phyloP scores from a whole-genome alignment of 2,329 filamentous ascomycete species.

The Penicillium fuscoglaucum region DNA sequence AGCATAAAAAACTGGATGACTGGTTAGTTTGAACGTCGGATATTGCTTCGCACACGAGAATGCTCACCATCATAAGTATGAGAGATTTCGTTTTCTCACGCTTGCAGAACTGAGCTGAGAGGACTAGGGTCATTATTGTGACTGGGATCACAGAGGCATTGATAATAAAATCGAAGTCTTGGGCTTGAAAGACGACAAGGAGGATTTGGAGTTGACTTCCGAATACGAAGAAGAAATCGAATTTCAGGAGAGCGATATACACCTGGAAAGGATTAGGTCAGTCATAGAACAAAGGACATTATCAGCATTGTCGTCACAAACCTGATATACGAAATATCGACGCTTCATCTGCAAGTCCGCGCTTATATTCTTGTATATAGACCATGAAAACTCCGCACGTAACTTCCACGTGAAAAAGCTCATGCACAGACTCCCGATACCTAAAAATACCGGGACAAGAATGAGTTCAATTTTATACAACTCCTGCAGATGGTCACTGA shows the following conservation, averaged over 20 bases:
- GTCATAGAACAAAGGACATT: neutral
- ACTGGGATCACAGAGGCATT: slow-evolving; percentile 19
- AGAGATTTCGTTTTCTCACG: slow-evolving; percentile 21
- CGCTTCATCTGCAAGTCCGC: slow-evolving; percentile 25
- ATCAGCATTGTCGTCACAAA: neutral
- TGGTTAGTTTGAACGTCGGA: slow-evolving; percentile 1
- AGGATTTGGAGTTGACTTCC: slow-evolving; percentile 23
- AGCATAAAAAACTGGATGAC: slow-evolving; percentile 13
- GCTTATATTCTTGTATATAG: slow-evolving; percentile 25
- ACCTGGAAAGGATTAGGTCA: slow-evolving; percentile 10
- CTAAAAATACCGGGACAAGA: slow-evolving; percentile 21
- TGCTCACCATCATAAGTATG: slow-evolving; percentile 16
- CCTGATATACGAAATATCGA: slow-evolving; percentile 22
- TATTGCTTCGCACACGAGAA: neutral
- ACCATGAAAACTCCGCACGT: slow-evolving; percentile 23
- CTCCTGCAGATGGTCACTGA: slow-evolving; percentile 6
- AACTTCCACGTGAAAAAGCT: slow-evolving; percentile 22
- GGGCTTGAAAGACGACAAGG: slow-evolving; percentile 15
- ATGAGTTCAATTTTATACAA: slow-evolving; percentile 17
- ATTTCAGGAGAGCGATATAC: slow-evolving; percentile 23
- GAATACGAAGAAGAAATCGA: slow-evolving; percentile 26
- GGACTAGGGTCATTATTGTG: slow-evolving; percentile 13
- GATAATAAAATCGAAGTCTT: slow-evolving; percentile 16
- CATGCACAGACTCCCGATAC: slow-evolving; percentile 15
- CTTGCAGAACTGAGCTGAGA: slow-evolving; percentile 20